Evolutionary conservation across 2,329 filamentous ascomycete genomes (phyloP), one percentile per base, ranked within the genome.

Genomic region (Apiospora sp.): DNA sequence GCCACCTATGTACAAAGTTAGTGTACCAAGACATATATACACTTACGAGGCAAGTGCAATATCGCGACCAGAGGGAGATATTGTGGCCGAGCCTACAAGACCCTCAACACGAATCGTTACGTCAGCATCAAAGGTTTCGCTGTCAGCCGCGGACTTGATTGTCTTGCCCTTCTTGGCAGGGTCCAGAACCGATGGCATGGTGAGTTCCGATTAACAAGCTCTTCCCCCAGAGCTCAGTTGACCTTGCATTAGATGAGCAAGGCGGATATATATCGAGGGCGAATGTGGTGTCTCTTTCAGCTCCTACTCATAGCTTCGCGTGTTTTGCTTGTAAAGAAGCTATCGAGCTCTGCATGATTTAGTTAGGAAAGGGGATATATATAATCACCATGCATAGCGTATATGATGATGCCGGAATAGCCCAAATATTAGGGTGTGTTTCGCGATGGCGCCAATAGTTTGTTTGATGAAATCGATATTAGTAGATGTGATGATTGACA

Each of bases 21-120:
- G 84, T 85, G 84, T 1, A n/a, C 12, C 58, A 64, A 64, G 16
- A n/a, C 10, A 24, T 24, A 10, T 13, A 41, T 64, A 22, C n/a
- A 83, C 87, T 83, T 79, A 89, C 87, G 94, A 97, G 71, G 95
- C 96, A 75, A 98, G 87, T 48, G 96, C 95, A 72, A 98, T 91
- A 84, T 98, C 96, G 78, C 96, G 90, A 68, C 96, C 95, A 74
- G 93, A 95, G 2, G 95, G 95, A 27, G 95, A 97, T 82, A 98
- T 98, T 73, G 94, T 96, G 77, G 96, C 95, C 7, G 96, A 97
- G 68, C 95, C 95, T 70, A 98, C 94, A 30, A 90, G 82, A n/a
- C 89, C 89, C 75, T 95, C 92, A 70, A 98, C 93, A 78, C 93
- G 91, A 77, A 98, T 95, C 1, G 92, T 93, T 70, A 93, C 92